Conservation (phyloP, 1,139 yeast species). For the Debaryomyces sp. region DNA sequence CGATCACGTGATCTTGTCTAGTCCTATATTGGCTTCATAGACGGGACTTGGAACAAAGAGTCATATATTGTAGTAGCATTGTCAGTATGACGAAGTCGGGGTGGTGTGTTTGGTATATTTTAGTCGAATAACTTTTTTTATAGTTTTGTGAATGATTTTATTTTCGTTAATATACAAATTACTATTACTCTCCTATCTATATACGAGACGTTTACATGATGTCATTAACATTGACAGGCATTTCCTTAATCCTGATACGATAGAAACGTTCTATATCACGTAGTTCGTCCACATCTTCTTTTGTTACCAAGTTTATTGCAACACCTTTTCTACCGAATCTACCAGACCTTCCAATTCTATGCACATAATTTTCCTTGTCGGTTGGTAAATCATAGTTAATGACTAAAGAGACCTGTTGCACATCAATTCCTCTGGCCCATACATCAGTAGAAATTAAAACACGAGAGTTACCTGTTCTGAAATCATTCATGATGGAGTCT, state of each 20-base stretch:
- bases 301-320: slow-evolving; percentile 85
- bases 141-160: neutral
- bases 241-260: slow-evolving; percentile 75
- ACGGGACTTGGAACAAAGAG: neutral
- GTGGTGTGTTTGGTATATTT: neutral
- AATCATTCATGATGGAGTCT: slow-evolving; percentile 86
- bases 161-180: neutral
- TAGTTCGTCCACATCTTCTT: slow-evolving; percentile 61
- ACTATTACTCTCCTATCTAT: neutral
- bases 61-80: neutral
- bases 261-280: slow-evolving; percentile 78
- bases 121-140: neutral
- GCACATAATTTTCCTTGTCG: slow-evolving; percentile 87
- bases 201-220: slow-evolving; percentile 25
- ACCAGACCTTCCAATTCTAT: slow-evolving; percentile 93
- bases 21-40: neutral
- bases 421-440: slow-evolving; percentile 98
- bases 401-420: slow-evolving; percentile 94
- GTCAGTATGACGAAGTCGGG: neutral
- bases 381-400: slow-evolving; percentile 89
- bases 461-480: slow-evolving; percentile 74
- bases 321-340: slow-evolving; percentile 96
- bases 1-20: slow-evolving; percentile 8
- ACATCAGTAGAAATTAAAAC: slow-evolving; percentile 94
- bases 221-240: slow-evolving; percentile 79